Conservation (phyloP, 805 yeast species). For the Zygosaccharomyces siamensis region DNA sequence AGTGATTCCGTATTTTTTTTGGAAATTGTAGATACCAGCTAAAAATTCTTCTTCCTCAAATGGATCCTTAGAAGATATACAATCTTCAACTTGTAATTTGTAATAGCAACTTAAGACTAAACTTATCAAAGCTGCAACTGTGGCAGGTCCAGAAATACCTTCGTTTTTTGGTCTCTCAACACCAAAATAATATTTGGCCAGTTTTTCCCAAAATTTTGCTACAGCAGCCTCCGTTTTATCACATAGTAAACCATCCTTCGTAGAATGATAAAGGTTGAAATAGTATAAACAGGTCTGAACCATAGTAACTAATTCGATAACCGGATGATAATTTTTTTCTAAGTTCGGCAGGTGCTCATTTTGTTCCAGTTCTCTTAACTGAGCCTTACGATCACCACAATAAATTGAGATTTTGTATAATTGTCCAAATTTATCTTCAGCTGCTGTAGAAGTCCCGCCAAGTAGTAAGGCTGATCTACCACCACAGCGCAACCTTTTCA, state of each 20-base stretch:
- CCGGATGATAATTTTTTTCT: slow-evolving; percentile 46
- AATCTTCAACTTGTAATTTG: slow-evolving; percentile 56
- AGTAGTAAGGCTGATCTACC: slow-evolving; percentile 77
- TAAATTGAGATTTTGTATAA: slow-evolving; percentile 53
- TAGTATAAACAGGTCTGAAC: slow-evolving; percentile 75
- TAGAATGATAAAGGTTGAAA: slow-evolving; percentile 56
- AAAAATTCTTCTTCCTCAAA: slow-evolving; percentile 68
- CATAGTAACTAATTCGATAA: slow-evolving; percentile 64
- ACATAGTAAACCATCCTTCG: slow-evolving; percentile 84
- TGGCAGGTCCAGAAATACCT: slow-evolving; percentile 55
- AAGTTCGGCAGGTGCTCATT: slow-evolving; percentile 4
- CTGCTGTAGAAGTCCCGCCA: slow-evolving; percentile 68
- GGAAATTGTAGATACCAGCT: slow-evolving; percentile 68
- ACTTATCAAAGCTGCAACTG: slow-evolving; percentile 78
- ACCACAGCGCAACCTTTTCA: slow-evolving; percentile 74
- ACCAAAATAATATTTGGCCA: slow-evolving; percentile 44
- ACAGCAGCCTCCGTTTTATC: slow-evolving; percentile 70
- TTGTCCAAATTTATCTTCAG: slow-evolving; percentile 75
- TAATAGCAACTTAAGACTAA: slow-evolving; percentile 62
- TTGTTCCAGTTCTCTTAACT: slow-evolving; percentile 9
- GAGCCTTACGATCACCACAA: slow-evolving; percentile 6
- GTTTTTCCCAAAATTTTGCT: slow-evolving; percentile 72
- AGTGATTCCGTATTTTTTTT: slow-evolving; percentile 54
- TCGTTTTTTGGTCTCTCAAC: slow-evolving; percentile 37
- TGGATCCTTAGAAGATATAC: slow-evolving; percentile 73